A percentile compares a stretch with the other conserved stretches of the same genome.
phyloP scores from a whole-genome alignment of 768 basidiomycete genomes.

The Boletus sp. region DNA sequence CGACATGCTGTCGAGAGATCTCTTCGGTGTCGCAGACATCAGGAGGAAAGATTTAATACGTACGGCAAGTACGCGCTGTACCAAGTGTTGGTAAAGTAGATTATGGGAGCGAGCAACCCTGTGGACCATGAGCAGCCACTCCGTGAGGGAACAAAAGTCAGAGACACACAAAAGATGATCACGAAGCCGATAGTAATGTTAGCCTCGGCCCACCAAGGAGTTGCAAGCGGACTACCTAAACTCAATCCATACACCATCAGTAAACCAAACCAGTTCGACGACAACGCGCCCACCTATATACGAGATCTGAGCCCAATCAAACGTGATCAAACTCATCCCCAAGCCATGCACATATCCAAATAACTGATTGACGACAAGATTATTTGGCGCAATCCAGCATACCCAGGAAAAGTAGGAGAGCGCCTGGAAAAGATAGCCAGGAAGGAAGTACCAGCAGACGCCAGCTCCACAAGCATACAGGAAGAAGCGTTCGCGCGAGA shows the following conservation, averaged over 20 bases:
- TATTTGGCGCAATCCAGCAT: slow-evolving; percentile 69
- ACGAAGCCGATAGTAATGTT: slow-evolving; percentile 62
- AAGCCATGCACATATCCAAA: slow-evolving; percentile 57
- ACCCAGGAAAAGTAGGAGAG: slow-evolving; percentile 60
- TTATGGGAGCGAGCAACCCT: slow-evolving; percentile 56
- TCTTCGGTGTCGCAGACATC: neutral
- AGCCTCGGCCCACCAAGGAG: slow-evolving; percentile 82
- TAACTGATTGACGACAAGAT: slow-evolving; percentile 67
- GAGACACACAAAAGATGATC: slow-evolving; percentile 60
- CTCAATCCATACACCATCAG: neutral
- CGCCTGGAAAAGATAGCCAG: slow-evolving; percentile 70
- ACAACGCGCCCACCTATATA: slow-evolving; percentile 22
- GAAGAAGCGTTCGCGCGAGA: slow-evolving; percentile 56
- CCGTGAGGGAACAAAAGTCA: slow-evolving; percentile 37
- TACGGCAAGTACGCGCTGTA: slow-evolving; percentile 54
- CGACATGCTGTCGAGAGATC: slow-evolving; percentile 43
- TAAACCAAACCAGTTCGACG: neutral
- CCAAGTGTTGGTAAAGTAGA: slow-evolving; percentile 72
- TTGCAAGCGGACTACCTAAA: slow-evolving; percentile 53
- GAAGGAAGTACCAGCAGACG: slow-evolving; percentile 53
- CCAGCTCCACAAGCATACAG: slow-evolving; percentile 35
- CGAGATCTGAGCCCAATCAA: slow-evolving; percentile 74
- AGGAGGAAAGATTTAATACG: slow-evolving; percentile 12
- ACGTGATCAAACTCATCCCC: slow-evolving; percentile 73
- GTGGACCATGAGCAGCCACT: slow-evolving; percentile 47